Conservation (phyloP, 78 protist species). For the Anaeramoeba flamelloides region DNA sequence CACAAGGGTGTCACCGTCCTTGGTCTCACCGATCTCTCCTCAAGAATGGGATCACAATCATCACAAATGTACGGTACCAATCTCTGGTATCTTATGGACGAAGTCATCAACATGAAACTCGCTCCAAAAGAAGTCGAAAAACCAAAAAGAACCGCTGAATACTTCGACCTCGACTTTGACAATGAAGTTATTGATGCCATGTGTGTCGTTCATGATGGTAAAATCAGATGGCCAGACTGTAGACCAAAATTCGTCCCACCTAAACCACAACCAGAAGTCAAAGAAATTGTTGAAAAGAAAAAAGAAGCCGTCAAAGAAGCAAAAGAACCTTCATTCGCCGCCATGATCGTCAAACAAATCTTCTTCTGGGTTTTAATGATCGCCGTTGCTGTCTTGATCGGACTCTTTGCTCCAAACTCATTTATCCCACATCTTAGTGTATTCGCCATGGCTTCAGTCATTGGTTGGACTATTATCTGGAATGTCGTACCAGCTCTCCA, state of each 20-base stretch:
- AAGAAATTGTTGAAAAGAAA: neutral
- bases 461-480: constrained; percentile 50
- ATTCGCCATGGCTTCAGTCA: constrained; percentile 50
- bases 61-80: constrained; percentile 59
- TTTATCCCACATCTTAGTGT: constrained; percentile 28
- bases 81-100: constrained; percentile 40
- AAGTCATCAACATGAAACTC: no score
- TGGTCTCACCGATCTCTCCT: constrained; percentile 88
- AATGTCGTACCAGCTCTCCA: constrained; percentile 91
- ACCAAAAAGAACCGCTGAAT: constrained; percentile 20
- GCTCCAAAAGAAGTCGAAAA: no score
- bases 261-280: neutral
- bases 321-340: neutral
- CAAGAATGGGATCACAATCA: constrained; percentile 62
- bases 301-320: neutral
- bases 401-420: neutral
- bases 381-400: constrained; percentile 12
- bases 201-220: constrained; percentile 18
- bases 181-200: constrained; percentile 54
- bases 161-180: constrained; percentile 39
- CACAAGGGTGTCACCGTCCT: constrained; percentile 60
- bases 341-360: neutral
- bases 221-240: neutral
- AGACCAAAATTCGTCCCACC: neutral
- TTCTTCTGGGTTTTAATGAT: neutral